Base-by-base conservation (phyloP, 2,329 filamentous ascomycete genomes). In the Pestalotiopsis sp. region DNA sequence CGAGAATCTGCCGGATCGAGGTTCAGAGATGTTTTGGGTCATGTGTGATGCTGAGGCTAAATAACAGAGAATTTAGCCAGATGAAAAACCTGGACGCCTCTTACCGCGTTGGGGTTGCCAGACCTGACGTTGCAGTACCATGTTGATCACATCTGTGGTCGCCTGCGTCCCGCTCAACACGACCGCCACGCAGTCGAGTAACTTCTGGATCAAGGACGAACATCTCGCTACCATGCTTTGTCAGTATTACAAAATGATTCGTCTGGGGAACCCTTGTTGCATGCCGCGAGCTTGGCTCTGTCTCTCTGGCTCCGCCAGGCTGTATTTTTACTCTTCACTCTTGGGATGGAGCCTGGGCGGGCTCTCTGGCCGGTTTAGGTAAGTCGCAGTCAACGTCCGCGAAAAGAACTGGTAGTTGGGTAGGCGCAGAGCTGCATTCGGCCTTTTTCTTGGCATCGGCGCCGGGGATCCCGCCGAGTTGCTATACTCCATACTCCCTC, bases 141-240 rank as follows among this genome's bases (percentile, higher is more conserved):
- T 25, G 23, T 41, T 14, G 23, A 38, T 23, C 65, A n/a, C 25
- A 23, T 41, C 4, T 61, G 45, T 39, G 64, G 49, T 41, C 36
- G 20, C 41, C 36, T 17, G 27, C 6, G 20, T 49, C 39, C 39
- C 5, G n/a, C 17, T n/a, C 36, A 20, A 31, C 20, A n/a, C 20
- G 27, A 25, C 56, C 36, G 65, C 27, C 20, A 45, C 52, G 11
- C 31, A 36, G 38, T 20, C 65, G 27, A 67, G 38, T 25, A 45
- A 27, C 65, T 67, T 31, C 23, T 38, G 31, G 45, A 27, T 36
- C 45, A 59, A 25, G 27, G 13, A 12, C n/a, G 14, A 61, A 9
- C 36, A 67, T 67, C 14, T 67, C 52, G 65, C 36, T 59, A 66
- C 63, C 63, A 17, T 67, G 65, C 65, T 67, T 67, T 67, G 52